Percentiles rank a stretch among this genome's conserved stretches.
Evolutionary conservation across 257 asterid genomes (phyloP).

Genomic region (Solanum pimpinellifolium): DNA sequence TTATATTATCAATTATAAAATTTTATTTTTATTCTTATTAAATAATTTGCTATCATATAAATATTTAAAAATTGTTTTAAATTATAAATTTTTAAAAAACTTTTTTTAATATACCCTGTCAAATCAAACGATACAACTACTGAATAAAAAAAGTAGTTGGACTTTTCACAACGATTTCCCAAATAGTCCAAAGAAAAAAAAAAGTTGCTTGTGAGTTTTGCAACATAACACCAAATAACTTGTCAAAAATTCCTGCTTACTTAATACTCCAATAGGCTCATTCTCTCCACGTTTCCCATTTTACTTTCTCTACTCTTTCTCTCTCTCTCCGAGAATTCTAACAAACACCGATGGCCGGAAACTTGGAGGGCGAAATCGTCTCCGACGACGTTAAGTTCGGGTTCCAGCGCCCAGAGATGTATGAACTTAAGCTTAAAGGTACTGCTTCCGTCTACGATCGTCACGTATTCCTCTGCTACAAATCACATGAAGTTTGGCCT

Average conservation of each 20-base stretch:
- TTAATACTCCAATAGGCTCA: neutral
- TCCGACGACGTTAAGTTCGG: constrained; percentile 45
- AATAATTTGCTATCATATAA: too few relatives aligned
- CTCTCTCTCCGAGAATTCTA: neutral
- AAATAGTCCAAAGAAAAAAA: neutral
- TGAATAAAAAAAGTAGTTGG: neutral
- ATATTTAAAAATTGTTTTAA: too few relatives aligned
- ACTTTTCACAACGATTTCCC: neutral
- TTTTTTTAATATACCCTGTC: neutral
- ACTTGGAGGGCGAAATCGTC: constrained; percentile 35
- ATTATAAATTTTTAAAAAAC: too few relatives aligned
- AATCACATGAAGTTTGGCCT: constrained; percentile 82
- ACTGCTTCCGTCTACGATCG: constrained; percentile 67
- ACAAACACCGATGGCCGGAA: constrained; percentile 17
- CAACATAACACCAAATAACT: neutral
- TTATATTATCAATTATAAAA: too few relatives aligned
- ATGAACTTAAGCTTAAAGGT: constrained; percentile 42
- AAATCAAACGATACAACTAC: neutral
- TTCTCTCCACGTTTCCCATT: neutral
- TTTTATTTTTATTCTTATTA: too few relatives aligned
- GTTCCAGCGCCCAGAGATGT: constrained; percentile 77
- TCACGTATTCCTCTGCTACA: constrained; percentile 86
- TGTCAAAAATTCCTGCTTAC: neutral
- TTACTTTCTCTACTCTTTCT: neutral
- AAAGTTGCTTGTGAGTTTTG: neutral